phyloP scores from a whole-genome alignment of 805 yeast genomes.

The Candida montana region DNA sequence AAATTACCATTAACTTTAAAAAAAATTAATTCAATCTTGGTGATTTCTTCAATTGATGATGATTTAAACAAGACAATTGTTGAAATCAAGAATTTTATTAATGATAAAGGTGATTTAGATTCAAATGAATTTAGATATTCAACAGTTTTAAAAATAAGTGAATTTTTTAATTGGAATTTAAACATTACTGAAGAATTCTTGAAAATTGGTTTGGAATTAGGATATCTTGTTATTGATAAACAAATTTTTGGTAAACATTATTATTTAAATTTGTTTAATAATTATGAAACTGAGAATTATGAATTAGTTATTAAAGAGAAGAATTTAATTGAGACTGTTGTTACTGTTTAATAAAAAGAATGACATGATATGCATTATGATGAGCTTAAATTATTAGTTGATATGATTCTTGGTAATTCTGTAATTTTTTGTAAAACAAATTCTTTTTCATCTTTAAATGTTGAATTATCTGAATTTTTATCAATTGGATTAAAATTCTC shows the following conservation, averaged over 20 bases:
- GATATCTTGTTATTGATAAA: conserved; percentile 60
- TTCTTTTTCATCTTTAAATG: conserved; percentile 71
- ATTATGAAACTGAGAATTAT: neutral
- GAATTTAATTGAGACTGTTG: neutral
- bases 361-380: neutral
- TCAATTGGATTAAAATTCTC: conserved; percentile 56
- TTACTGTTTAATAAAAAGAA: neutral
- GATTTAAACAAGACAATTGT: conserved; percentile 27
- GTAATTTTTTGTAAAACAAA: conserved; percentile 74
- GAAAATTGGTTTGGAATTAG: conserved; percentile 50
- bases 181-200: conserved; percentile 62
- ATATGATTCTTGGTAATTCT: conserved; percentile 55
- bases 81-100: conserved; percentile 23
- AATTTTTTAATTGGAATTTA: conserved; percentile 56
- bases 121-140: conserved; percentile 22
- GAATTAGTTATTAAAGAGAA: conserved; percentile 1
- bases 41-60: conserved; percentile 36
- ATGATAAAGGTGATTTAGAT: conserved; percentile 26
- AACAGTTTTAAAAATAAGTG: conserved; percentile 22
- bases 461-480: conserved; percentile 50
- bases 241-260: conserved; percentile 62
- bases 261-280: conserved; percentile 40
- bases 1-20: conserved; percentile 50
- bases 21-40: conserved; percentile 31
- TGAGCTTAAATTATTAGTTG: conserved; percentile 17